Evolutionary conservation across 164 flowering plant species (phyloP).

Genomic region (Paratinospora sagittata): DNA sequence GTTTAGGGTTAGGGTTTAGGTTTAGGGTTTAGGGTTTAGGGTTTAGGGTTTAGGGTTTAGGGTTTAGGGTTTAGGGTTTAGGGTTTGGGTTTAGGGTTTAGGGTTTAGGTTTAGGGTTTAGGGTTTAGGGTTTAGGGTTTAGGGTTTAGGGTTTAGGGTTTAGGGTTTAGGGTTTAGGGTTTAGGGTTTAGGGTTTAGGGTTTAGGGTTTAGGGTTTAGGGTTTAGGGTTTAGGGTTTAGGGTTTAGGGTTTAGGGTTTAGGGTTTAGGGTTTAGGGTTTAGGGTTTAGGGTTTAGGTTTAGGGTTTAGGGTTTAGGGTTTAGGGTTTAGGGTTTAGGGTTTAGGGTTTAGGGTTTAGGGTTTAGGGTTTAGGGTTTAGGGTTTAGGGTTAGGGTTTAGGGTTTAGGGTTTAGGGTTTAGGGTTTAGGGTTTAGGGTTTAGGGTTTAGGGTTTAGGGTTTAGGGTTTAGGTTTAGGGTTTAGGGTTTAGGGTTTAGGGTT

Average conservation of each 20-base stretch:
- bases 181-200: conserved; percentile 14
- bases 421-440: conserved; percentile 11
- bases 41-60: conserved; percentile 11
- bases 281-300: conserved; percentile 12
- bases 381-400: conserved; percentile 15
- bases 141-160: conserved; percentile 12
- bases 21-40: conserved; percentile 16
- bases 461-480: conserved; percentile 13
- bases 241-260: conserved; percentile 12
- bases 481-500: conserved; percentile 10
- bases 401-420: conserved; percentile 19
- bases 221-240: conserved; percentile 9
- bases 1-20: no score
- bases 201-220: no score
- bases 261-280: conserved; percentile 10
- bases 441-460: conserved; percentile 11
- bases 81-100: no score
- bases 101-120: conserved; percentile 12
- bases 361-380: conserved; percentile 15
- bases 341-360: conserved; percentile 10
- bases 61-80: conserved; percentile 12
- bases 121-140: conserved; percentile 14
- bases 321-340: conserved; percentile 12
- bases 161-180: conserved; percentile 12
- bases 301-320: conserved; percentile 13